Evolutionary conservation across 2,329 filamentous ascomycete species (phyloP), one percentile per base, ranked within the genome.

Genomic region (Cladosporium phlei): DNA sequence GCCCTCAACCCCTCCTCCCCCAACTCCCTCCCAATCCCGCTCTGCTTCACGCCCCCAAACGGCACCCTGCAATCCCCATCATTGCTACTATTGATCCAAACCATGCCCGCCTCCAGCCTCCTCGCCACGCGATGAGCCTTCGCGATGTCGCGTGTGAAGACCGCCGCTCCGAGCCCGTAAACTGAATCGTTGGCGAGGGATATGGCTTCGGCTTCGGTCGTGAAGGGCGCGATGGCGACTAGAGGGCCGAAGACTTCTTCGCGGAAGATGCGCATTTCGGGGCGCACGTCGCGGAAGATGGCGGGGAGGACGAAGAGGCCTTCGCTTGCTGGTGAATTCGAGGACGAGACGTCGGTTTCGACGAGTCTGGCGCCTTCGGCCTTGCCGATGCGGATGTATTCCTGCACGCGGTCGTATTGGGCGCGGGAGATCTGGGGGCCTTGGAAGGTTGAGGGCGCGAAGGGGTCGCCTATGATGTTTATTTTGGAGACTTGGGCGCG

Each of bases 401-500:
- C 72, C 32, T 88, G 69, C 5, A 88, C 73, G 39, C 79, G 71
- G 45, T 86, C 78, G 53, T 80, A 82, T 61, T 87, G 81, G 10
- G 70, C 63, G 61, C 82, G 79, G 7, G 80, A 81, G 44, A 85
- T 77, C 58, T 84, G 82, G 0, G 82, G 85, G 1, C 82, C 83
- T 60, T 85, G 84, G 69, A 79, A 83, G 1, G 80, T 86, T 37
- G 68, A 72, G 57, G 80, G 76, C 8, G 74, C 73, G 61, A 84
- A 86, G 0, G 82, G 82, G 59, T 87, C 75, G 46, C 83, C 83
- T 4, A 86, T 73, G 38, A 81, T 77, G 53, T 75, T 80, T n/a
- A n/a, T n/a, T n/a, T n/a, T n/a, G n/a, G n/a, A n/a, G 47, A 84
- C 70, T 49, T 75, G 68, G 24, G 76, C 69, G 47, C 76, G 76